Conservation (phyloP, 2,329 filamentous ascomycete genomes). For the Samsoniella hepiali region DNA sequence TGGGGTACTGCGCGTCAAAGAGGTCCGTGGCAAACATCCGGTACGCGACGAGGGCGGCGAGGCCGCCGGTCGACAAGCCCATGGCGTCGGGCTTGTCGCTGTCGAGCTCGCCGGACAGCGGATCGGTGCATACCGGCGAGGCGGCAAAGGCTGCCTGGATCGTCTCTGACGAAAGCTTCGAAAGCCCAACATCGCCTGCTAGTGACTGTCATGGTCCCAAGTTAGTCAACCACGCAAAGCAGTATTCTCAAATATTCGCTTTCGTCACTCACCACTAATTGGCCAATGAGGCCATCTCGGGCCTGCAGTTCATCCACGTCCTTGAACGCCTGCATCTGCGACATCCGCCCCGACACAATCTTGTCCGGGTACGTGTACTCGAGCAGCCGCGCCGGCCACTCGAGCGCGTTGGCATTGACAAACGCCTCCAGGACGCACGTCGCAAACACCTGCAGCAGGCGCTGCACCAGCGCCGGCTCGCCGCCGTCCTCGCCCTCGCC, state of each 20-base stretch:
- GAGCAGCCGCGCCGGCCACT: slow-evolving; percentile 62
- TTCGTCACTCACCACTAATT: slow-evolving; percentile 57
- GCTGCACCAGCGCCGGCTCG: slow-evolving; percentile 60
- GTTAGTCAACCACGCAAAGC: not conserved
- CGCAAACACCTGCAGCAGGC: slow-evolving; percentile 71
- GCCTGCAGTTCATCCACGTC: slow-evolving; percentile 59
- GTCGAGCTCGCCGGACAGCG: slow-evolving; percentile 45
- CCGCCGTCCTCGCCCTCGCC: slow-evolving; percentile 40
- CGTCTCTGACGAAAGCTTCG: slow-evolving; percentile 42
- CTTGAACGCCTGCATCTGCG: slow-evolving; percentile 61
- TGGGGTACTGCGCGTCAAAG: slow-evolving; percentile 54
- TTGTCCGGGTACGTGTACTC: slow-evolving; percentile 66
- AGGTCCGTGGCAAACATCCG: slow-evolving; percentile 60
- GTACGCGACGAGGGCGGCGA: slow-evolving; percentile 58
- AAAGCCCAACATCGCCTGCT: slow-evolving; percentile 58
- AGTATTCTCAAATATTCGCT: not conserved
- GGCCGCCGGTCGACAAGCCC: slow-evolving; percentile 56
- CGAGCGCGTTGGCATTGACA: slow-evolving; percentile 57
- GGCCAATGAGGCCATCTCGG: slow-evolving; percentile 65
- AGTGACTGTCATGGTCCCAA: slow-evolving; percentile 44
- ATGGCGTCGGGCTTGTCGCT: slow-evolving; percentile 49
- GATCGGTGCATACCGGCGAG: slow-evolving; percentile 41
- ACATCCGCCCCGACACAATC: slow-evolving; percentile 59
- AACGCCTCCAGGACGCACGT: slow-evolving; percentile 75
- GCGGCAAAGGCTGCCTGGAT: slow-evolving; percentile 44